Evolutionary conservation across 140 eudicot genomes (phyloP).

Genomic region (Anethum foeniculum): DNA sequence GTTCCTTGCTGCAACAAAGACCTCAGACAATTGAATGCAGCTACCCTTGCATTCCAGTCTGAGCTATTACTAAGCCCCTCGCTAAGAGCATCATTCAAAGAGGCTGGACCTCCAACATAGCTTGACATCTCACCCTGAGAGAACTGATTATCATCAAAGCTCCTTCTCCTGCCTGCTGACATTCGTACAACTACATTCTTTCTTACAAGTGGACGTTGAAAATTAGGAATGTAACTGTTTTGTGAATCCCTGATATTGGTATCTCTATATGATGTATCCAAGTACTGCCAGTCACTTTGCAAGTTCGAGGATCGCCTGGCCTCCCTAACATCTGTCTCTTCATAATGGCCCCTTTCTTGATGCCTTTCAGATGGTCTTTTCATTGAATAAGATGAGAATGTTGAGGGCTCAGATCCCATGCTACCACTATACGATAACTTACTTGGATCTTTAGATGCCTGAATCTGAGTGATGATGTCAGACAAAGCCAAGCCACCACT

Average conservation of each 20-base stretch:
- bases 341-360: slow-evolving; percentile 49
- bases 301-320: slow-evolving; percentile 57
- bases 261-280: slow-evolving; percentile 57
- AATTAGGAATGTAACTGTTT: slow-evolving; percentile 56
- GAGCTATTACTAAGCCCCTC: slow-evolving; percentile 73
- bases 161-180: slow-evolving; percentile 67
- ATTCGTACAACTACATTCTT: slow-evolving; percentile 62
- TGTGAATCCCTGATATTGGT: slow-evolving; percentile 47
- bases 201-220: slow-evolving; percentile 80
- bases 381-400: slow-evolving; percentile 53
- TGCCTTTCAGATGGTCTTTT: slow-evolving; percentile 57
- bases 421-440: slow-evolving; percentile 44
- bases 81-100: slow-evolving; percentile 73
- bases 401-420: slow-evolving; percentile 46
- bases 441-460: slow-evolving; percentile 76
- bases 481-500: slow-evolving; percentile 72
- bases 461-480: slow-evolving; percentile 83
- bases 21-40: slow-evolving; percentile 83
- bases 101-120: slow-evolving; percentile 65
- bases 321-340: slow-evolving; percentile 54
- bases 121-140: slow-evolving; percentile 62
- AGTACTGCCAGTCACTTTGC: slow-evolving; percentile 53
- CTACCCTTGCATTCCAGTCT: slow-evolving; percentile 94
- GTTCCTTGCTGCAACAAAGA: slow-evolving; percentile 76
- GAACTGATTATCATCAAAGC: slow-evolving; percentile 88